Evolutionary conservation across 371 early-diverging fungal species (phyloP), one percentile per base, ranked within the genome.

Genomic region (Mucor piriformis): DNA sequence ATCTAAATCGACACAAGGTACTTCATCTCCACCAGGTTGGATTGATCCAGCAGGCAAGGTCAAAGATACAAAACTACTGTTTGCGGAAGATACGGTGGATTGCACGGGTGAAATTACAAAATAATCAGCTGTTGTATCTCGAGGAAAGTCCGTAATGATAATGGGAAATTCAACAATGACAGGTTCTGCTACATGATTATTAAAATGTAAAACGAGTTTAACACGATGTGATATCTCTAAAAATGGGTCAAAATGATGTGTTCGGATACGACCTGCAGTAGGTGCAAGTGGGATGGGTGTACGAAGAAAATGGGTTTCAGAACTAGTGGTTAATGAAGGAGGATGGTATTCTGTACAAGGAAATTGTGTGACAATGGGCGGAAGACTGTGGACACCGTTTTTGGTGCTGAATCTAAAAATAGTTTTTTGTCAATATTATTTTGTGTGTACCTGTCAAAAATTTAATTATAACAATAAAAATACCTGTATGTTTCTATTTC

Each of bases 251-350:
- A 69, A 76, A 43, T 70, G 70, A 51, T 73, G 73, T 15, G 35
- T 72, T 59, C 35, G 57, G 20, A 49, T 53, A 33, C 33, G 50
- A 13, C 33, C 50, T 38, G 16, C 24, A 34, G 58, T 50, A 27
- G 25, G 12, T 12, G 18, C 37, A 15, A 38, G 8, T 20, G 59
- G 55, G 40, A 75, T 61, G 2, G 73, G 77, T 18, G 73, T 69
- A 3, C 77, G 70, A 34, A 76, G 63, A 46, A 76, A 71, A 50
- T 76, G 77, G 1, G 73, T 76, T 38, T 76, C 77, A 35, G 69
- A 64, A 20, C 57, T 64, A 29, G 53, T 63, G 3, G 67, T 59
- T 33, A 67, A 71, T 2, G 69, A 52, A 7, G 73, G 69, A 3
- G 77, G 73, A 50, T 69, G 68, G 35, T 76, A 76, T 6, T 46